A percentile compares a stretch with the other conserved stretches of the same genome.
Evolutionary conservation across 495 filamentous ascomycete genomes (phyloP).

Genomic region (Polyplosphaeria fusca): DNA sequence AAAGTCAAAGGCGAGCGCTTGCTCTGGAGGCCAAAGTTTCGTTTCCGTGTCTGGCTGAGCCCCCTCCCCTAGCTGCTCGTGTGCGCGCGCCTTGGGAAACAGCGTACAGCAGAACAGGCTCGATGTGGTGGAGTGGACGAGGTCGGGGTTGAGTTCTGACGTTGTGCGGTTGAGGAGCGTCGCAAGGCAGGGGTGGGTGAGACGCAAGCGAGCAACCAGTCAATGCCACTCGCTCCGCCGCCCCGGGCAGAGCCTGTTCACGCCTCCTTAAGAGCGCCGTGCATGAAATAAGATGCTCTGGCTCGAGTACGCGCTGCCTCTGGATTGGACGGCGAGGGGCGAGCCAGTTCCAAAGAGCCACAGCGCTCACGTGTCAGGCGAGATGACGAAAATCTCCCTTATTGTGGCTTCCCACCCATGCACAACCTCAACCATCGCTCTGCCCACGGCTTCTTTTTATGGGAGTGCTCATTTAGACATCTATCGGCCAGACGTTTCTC

Average conservation of each 20-base stretch:
- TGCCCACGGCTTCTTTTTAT: too few relatives aligned
- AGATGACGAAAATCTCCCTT: too few relatives aligned
- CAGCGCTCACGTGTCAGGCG: too few relatives aligned
- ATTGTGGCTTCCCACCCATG: too few relatives aligned
- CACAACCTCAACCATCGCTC: too few relatives aligned
- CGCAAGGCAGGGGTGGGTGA: slow-evolving; percentile 25
- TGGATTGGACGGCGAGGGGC: too few relatives aligned
- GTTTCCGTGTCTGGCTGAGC: slow-evolving; percentile 12
- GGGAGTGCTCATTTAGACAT: too few relatives aligned
- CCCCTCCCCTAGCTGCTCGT: neutral
- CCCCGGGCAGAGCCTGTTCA: slow-evolving; percentile 7
- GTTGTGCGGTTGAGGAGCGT: slow-evolving; percentile 24
- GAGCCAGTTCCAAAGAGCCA: too few relatives aligned
- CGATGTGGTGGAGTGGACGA: slow-evolving; percentile 13
- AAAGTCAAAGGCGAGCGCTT: too few relatives aligned
- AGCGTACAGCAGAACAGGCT: neutral
- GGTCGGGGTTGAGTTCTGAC: slow-evolving; percentile 31
- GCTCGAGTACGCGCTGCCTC: too few relatives aligned
- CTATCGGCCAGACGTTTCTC: too few relatives aligned
- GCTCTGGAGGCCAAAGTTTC: slow-evolving; percentile 10
- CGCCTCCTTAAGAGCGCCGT: slow-evolving; percentile 9
- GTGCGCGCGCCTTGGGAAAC: slow-evolving; percentile 10
- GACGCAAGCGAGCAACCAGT: slow-evolving; percentile 19
- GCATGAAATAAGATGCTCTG: slow-evolving; percentile 12
- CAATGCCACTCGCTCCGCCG: slow-evolving; percentile 11